Evolutionary conservation across 228 moss, liverwort and hornwort genomes (phyloP), one percentile per base, ranked within the genome.

Genomic region (Sphagnum fallax): DNA sequence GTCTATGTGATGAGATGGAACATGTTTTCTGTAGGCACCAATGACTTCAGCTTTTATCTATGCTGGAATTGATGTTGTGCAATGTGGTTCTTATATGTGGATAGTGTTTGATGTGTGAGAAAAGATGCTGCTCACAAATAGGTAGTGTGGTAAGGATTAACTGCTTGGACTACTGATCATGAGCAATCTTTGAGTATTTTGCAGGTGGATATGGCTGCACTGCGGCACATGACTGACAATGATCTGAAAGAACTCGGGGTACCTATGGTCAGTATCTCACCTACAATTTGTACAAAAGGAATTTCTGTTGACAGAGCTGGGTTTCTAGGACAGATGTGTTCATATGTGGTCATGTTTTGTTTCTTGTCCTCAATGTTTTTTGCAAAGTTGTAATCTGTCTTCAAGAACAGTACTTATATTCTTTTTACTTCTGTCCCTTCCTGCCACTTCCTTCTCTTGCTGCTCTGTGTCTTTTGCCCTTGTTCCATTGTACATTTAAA

Each of bases 211-310:
- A 95, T 95, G 92, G 84, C 90, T 77, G 94, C 87, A 50, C 78
- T 95, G 74, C 82, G 88, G 67, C 90, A 92, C 48, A 95, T 95
- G 94, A 79, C 90, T 70, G 94, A 95, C 60, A 83, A 89, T 70
- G 94, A 95, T 76, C 88, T 95, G 4, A 95, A 95, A 80, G 94
- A 95, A 69, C 83, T 95, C 52, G 94, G 94, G 67, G 87, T 95
- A 52, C 94, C 94, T 6, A 95, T 95, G 94, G 94, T 94, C 84
- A 73, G 48, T 32, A 32, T 32, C 32, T 32, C 32, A 32, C 32
- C 32, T 48, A 48, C 15, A 61, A 47, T 32, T 49, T 60, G 49
- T 59, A 32, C 32, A 2, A 5, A 49, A n/a, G 47, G 5, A 12
- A 63, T 61, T 9, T 62, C 60, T 57, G 15, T 15, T 16, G 53